These are phyloP conservation scores for Phragmites australis DNA, from an alignment of 176 grass and related monocot genomes.

Conservation along the genomic window DNA sequence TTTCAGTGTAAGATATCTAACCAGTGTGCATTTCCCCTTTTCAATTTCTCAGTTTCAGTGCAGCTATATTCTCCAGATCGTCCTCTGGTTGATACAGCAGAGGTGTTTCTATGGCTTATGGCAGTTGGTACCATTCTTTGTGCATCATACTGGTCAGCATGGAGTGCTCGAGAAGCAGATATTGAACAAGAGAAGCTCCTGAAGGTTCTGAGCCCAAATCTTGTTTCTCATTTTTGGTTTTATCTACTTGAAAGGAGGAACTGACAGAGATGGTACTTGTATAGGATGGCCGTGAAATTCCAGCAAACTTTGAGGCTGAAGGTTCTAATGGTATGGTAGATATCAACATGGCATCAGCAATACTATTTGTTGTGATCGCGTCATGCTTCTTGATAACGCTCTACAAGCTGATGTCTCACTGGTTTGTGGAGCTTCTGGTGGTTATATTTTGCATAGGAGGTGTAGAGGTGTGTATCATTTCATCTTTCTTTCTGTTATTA, in stretches of 20 bases:
- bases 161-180: slow-evolving; percentile 80
- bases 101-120: slow-evolving; percentile 99
- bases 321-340: slow-evolving; percentile 78
- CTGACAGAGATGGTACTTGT: slow-evolving; percentile 23
- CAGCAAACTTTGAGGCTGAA: slow-evolving; percentile 51
- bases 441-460: slow-evolving; percentile 97
- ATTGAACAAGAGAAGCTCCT: slow-evolving; percentile 91
- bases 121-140: slow-evolving; percentile 97
- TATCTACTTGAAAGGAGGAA: slow-evolving; percentile 12
- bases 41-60: slow-evolving; percentile 64
- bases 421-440: slow-evolving; percentile 98
- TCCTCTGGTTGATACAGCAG: slow-evolving; percentile 87
- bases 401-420: slow-evolving; percentile 87
- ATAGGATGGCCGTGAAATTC: slow-evolving; percentile 78
- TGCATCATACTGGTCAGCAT: slow-evolving; percentile 98
- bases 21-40: slow-evolving; percentile 5
- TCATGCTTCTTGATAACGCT: slow-evolving; percentile 91
- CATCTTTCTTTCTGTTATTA: slow-evolving; percentile 18
- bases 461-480: slow-evolving; percentile 68
- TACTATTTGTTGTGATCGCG: slow-evolving; percentile 89
- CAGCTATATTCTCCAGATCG: slow-evolving; percentile 92
- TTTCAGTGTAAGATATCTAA: slow-evolving; percentile 26
- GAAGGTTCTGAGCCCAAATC: slow-evolving; percentile 59
- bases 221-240: slow-evolving; percentile 32
- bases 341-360: slow-evolving; percentile 80